A percentile compares a stretch with the other conserved stretches of the same genome.
Conservation (phyloP, 257 asterid species). For the Solanum etuberosum region DNA sequence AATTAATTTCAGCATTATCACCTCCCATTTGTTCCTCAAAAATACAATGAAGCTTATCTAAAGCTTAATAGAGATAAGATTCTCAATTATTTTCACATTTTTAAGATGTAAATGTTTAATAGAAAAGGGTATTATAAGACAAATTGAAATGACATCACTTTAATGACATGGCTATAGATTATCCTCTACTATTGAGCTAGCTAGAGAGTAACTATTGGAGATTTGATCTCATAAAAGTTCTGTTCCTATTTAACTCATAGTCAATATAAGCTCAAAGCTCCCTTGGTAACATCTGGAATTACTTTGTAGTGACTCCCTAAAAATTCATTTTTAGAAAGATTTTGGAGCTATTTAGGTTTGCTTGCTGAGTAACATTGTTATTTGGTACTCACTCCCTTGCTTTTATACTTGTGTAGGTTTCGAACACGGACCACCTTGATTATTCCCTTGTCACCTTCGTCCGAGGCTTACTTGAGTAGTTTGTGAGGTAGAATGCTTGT, state of each 20-base stretch:
- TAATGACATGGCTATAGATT: background rate
- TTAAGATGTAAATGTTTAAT: background rate
- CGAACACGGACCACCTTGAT: too few relatives aligned
- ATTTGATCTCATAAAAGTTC: background rate
- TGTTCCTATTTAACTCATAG: background rate
- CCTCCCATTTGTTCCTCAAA: background rate
- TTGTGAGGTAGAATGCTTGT: too few relatives aligned
- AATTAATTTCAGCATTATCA: background rate
- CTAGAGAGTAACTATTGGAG: background rate
- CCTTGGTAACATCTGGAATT: background rate
- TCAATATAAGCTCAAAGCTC: background rate
- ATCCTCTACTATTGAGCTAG: background rate
- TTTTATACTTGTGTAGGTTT: too few relatives aligned
- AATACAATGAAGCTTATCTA: background rate
- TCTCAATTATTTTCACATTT: background rate
- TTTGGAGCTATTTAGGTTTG: too few relatives aligned
- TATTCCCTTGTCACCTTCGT: too few relatives aligned
- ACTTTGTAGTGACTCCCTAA: background rate
- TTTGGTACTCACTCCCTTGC: too few relatives aligned
- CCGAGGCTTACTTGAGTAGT: too few relatives aligned
- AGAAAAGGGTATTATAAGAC: too few relatives aligned
- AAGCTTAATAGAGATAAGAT: background rate
- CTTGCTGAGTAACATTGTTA: too few relatives aligned
- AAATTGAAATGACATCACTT: too few relatives aligned
- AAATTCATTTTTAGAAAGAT: background rate